Conservation (phyloP, 768 basidiomycete species). For the Auriscalpium vulgare region DNA sequence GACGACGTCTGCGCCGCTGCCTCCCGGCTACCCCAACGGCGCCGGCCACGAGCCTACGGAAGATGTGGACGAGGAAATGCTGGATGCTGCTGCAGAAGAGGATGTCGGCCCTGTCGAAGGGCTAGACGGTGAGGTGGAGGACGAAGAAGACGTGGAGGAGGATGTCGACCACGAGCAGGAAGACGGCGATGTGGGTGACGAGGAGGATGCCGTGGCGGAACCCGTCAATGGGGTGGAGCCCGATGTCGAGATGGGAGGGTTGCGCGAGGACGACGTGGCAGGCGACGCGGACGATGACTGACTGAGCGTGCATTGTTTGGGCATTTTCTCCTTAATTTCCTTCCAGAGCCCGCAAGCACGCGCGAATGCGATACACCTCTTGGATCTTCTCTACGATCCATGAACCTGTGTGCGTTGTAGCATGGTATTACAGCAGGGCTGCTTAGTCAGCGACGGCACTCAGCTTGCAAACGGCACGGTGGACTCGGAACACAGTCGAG, state of each 20-base stretch:
- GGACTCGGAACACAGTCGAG: too few species aligned
- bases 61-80: constrained; percentile 21
- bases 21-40: constrained; percentile 19
- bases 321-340: too few species aligned
- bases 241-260: constrained; percentile 17
- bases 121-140: constrained; percentile 10
- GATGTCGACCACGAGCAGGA: constrained; percentile 17
- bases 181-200: constrained; percentile 26
- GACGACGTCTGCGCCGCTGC: constrained; percentile 15
- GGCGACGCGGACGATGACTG: background rate
- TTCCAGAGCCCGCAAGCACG: too few species aligned
- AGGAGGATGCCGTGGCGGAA: constrained; percentile 27
- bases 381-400: too few species aligned
- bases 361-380: too few species aligned
- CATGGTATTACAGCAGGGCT: too few species aligned
- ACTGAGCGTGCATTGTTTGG: too few species aligned
- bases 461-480: too few species aligned
- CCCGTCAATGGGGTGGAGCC: constrained; percentile 20
- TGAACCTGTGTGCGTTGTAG: too few species aligned
- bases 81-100: background rate
- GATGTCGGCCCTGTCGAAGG: background rate
- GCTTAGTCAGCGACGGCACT: too few species aligned
- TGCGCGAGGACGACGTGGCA: background rate
- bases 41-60: constrained; percentile 21
- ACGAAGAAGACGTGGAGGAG: constrained; percentile 16